These are phyloP conservation scores for Parasarocladium wereldwijsianum DNA, from an alignment of 2,329 filamentous ascomycete species.

Conservation along the genomic window DNA sequence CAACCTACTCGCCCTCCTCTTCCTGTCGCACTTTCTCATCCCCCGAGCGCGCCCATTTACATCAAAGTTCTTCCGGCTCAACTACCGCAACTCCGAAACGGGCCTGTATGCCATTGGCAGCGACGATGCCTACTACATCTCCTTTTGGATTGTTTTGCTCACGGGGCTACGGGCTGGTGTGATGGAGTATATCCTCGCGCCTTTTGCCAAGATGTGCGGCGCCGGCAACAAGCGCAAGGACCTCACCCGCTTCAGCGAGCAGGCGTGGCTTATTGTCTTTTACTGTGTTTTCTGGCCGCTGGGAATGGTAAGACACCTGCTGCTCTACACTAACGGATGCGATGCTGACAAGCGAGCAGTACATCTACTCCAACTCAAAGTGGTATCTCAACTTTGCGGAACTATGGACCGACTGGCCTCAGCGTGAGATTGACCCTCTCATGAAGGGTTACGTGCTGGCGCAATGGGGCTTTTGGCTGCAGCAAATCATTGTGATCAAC, in stretches of 20 bases:
- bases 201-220: conserved; percentile 58
- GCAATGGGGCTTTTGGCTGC: conserved; percentile 85
- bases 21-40: conserved; percentile 69
- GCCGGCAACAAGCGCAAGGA: conserved; percentile 58
- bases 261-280: conserved; percentile 83
- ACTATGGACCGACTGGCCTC: conserved; percentile 77
- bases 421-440: conserved; percentile 55
- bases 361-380: conserved; percentile 62
- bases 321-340: not conserved
- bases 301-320: conserved; percentile 53
- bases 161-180: conserved; percentile 70
- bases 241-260: conserved; percentile 76
- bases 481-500: conserved; percentile 87
- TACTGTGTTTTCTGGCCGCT: conserved; percentile 68
- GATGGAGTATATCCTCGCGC: conserved; percentile 79
- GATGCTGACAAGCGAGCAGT: conserved; percentile 31
- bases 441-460: conserved; percentile 84
- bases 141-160: conserved; percentile 69
- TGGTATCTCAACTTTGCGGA: conserved; percentile 65
- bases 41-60: conserved; percentile 67
- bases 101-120: conserved; percentile 61
- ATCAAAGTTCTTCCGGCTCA: conserved; percentile 76
- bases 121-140: conserved; percentile 66
- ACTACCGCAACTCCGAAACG: conserved; percentile 59
- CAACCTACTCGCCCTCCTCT: conserved; percentile 71